Conservation (phyloP, 495 filamentous ascomycete genomes). For the Aspergillus cristatus region DNA sequence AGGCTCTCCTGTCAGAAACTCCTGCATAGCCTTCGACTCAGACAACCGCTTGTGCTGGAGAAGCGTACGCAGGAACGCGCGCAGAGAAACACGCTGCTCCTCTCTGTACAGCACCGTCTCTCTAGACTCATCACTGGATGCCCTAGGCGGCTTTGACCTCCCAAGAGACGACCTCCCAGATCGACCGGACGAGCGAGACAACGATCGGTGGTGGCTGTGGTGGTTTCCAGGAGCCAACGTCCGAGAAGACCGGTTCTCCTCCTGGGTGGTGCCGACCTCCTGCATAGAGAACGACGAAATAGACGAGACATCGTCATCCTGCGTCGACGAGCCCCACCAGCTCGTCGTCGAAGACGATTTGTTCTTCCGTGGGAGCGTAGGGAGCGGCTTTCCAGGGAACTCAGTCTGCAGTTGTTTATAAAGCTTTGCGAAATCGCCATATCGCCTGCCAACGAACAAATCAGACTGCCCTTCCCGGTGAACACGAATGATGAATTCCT, state of each 20-base stretch:
- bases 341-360: constrained; percentile 58
- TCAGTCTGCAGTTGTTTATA: constrained; percentile 74
- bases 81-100: constrained; percentile 81
- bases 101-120: constrained; percentile 68
- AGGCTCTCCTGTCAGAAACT: constrained; percentile 67
- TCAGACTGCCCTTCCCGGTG: constrained; percentile 62
- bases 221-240: constrained; percentile 15
- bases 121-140: constrained; percentile 35
- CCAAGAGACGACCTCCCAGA: constrained; percentile 7
- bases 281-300: constrained; percentile 66
- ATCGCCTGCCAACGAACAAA: constrained; percentile 71
- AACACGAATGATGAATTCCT: constrained; percentile 88
- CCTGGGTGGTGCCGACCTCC: constrained; percentile 27
- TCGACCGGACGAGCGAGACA: constrained; percentile 29
- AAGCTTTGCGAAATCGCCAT: constrained; percentile 76
- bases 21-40: constrained; percentile 65
- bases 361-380: constrained; percentile 83
- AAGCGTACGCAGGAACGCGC: constrained; percentile 78
- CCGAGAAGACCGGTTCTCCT: constrained; percentile 24
- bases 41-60: constrained; percentile 79
- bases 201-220: constrained; percentile 20
- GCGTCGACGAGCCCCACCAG: constrained; percentile 33
- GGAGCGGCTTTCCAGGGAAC: constrained; percentile 83
- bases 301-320: constrained; percentile 63
- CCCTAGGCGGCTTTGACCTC: constrained; percentile 37